Evolutionary conservation across 148 eudicot species (phyloP), one percentile per base, ranked within the genome.

Genomic region (Hydrangea macrophylla): DNA sequence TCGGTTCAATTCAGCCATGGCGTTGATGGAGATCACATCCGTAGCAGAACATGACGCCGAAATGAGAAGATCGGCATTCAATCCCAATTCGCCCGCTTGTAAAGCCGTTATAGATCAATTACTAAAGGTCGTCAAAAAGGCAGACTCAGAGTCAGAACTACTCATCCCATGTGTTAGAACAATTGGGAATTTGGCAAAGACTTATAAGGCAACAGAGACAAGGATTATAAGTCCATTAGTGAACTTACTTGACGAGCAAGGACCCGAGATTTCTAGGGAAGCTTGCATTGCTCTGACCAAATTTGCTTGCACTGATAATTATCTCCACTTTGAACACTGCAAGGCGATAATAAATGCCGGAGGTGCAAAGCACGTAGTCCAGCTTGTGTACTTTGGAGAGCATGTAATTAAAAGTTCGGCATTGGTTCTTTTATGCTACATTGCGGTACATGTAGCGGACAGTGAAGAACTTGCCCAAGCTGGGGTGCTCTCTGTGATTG

Each of bases 331-430:
- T 23, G 69, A 51, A 22, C 69, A 65, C 23, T 65, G 58, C 42
- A 65, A 53, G 69, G 69, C 69, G 2, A 65, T 65, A 53, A 54
- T 65, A 6, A 36, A 26, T 0, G 59, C 69, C 5, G 69, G 59
- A 23, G 69, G 69, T 17, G 69, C 69, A 50, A 65, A 32, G 69
- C 69, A 65, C 59, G 44, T 65, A 35, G 33, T 65, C 27, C 69
- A 65, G 69, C 69, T 65, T 33, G 57, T 42, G 0, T 65, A 65
- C 59, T 65, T 65, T 15, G 69, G 69, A 17, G 69, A 65, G 25
- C 58, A 53, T 6, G 53, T 53, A 13, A 59, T 65, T 32, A 30
- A 65, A 57, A 33, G 0, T 18, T 44, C 69, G 6, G 58, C 69
- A 12, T 6, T 65, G 69, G 31, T 53, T 33, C 69, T 65, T 6